phyloP scores from a whole-genome alignment of 176 grass and related monocot genomes.

The Cocos nucifera region DNA sequence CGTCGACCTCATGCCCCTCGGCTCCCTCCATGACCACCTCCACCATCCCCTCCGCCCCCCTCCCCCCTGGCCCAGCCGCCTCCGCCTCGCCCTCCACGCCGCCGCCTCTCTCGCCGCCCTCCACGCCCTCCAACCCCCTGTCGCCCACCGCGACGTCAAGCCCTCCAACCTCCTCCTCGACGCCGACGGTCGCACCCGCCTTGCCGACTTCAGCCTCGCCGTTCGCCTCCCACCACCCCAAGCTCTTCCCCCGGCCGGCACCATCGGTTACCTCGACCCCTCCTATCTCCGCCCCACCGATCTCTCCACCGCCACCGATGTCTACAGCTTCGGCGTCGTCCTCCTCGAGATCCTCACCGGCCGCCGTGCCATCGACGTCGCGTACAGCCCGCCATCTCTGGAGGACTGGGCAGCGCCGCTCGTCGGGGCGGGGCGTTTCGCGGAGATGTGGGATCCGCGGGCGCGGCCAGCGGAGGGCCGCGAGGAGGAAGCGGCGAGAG shows the following conservation, averaged over 20 bases:
- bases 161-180: constrained; percentile 12
- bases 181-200: constrained; percentile 2
- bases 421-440: neutral
- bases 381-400: constrained; percentile 10
- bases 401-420: constrained; percentile 12
- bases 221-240: neutral
- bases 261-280: constrained; percentile 18
- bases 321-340: constrained; percentile 22
- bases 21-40: constrained; percentile 14
- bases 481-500: constrained; percentile 1
- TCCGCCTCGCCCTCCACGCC: constrained; percentile 2
- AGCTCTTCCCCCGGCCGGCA: neutral
- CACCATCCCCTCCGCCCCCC: neutral
- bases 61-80: constrained; percentile 3
- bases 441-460: constrained; percentile 7
- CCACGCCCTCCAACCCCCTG: neutral
- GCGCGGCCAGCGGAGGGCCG: neutral
- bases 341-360: constrained; percentile 18
- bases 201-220: constrained; percentile 20
- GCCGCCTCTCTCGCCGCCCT: constrained; percentile 11
- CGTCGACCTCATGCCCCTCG: constrained; percentile 16
- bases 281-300: constrained; percentile 2
- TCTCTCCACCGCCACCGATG: constrained; percentile 1
- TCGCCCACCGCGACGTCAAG: constrained; percentile 17
- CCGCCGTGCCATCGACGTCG: constrained; percentile 9